A percentile compares a stretch with the other conserved stretches of the same genome.
Evolutionary conservation across 2,329 filamentous ascomycete genomes (phyloP).

Genomic region (Ramularia endophylla): DNA sequence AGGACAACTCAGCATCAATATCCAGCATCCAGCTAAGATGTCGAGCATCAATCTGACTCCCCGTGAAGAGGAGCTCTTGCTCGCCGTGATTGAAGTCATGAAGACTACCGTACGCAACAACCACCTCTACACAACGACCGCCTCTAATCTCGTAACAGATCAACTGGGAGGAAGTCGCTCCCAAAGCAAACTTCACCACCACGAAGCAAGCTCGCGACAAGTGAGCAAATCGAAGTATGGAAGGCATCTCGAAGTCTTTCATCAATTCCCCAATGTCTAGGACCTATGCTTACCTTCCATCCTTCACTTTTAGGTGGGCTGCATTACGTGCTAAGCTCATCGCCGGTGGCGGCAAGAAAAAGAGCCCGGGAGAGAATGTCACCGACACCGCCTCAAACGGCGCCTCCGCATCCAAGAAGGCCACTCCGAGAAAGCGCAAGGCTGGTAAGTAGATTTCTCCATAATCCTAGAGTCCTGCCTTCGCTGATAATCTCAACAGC

Average conservation of each 20-base stretch:
- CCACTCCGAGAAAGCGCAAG: too few relatives aligned
- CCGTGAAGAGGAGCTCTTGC: conserved; percentile 19
- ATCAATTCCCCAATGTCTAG: too few relatives aligned
- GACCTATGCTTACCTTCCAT: too few relatives aligned
- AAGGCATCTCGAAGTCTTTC: too few relatives aligned
- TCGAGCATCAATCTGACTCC: conserved; percentile 14
- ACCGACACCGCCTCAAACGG: background rate
- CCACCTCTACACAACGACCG: background rate
- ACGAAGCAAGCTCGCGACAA: conserved; percentile 20
- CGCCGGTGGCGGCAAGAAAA: conserved; percentile 14
- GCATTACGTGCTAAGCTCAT: too few relatives aligned
- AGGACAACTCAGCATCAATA: too few relatives aligned
- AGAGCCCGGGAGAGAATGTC: conserved; percentile 4
- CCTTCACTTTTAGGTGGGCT: too few relatives aligned
- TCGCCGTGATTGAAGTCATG: conserved; percentile 14
- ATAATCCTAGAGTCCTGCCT: too few relatives aligned
- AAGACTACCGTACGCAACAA: conserved; percentile 12
- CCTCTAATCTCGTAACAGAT: conserved; percentile 8
- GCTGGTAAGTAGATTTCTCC: conserved; percentile 5
- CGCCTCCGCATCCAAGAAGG: conserved; percentile 5
- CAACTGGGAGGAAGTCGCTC: conserved; percentile 19
- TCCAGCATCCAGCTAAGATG: too few relatives aligned
- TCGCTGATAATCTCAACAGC: too few relatives aligned
- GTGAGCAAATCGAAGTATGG: too few relatives aligned
- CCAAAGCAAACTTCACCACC: conserved; percentile 13